These are phyloP conservation scores for Yamadazyma sp. DNA, from an alignment of 805 yeast genomes.

Conservation along the genomic window DNA sequence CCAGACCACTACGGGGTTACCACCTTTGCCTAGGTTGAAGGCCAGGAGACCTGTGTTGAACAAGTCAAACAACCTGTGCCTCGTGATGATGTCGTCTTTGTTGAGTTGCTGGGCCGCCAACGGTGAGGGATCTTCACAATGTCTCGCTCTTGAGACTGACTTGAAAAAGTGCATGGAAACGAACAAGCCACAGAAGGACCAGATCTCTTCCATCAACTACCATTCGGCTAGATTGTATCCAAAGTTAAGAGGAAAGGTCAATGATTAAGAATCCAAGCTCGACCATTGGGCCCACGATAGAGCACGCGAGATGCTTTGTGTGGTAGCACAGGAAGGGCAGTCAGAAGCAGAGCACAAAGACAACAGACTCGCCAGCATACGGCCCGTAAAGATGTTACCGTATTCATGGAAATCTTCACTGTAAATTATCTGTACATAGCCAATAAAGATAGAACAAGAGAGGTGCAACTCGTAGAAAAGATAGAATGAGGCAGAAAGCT, in stretches of 20 bases:
- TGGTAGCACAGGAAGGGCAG: no score
- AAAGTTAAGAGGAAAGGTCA: conserved; percentile 48
- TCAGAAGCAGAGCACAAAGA: no score
- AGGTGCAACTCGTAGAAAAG: no score
- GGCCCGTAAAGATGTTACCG: no score
- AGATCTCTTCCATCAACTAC: conserved; percentile 49
- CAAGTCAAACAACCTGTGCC: conserved; percentile 66
- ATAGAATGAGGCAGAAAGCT: no score
- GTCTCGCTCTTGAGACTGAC: conserved; percentile 64
- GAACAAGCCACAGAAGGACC: conserved; percentile 38
- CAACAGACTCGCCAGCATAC: no score
- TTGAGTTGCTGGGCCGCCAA: conserved; percentile 96
- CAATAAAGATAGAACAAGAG: no score
- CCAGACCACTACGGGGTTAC: conserved; percentile 45
- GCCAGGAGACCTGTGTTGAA: conserved; percentile 63
- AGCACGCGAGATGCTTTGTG: no score
- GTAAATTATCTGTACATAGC: no score
- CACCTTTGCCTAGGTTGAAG: conserved; percentile 72
- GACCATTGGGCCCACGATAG: no score
- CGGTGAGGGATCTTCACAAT: conserved; percentile 74
- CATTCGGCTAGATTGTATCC: conserved; percentile 58
- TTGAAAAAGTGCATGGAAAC: conserved; percentile 73
- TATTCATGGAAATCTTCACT: no score
- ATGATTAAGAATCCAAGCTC: no score
- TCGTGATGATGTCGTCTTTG: conserved; percentile 78